Evolutionary conservation across 1,284 basidiomycete genomes (phyloP), one percentile per base, ranked within the genome.

Genomic region (Boletellus deceptivus): DNA sequence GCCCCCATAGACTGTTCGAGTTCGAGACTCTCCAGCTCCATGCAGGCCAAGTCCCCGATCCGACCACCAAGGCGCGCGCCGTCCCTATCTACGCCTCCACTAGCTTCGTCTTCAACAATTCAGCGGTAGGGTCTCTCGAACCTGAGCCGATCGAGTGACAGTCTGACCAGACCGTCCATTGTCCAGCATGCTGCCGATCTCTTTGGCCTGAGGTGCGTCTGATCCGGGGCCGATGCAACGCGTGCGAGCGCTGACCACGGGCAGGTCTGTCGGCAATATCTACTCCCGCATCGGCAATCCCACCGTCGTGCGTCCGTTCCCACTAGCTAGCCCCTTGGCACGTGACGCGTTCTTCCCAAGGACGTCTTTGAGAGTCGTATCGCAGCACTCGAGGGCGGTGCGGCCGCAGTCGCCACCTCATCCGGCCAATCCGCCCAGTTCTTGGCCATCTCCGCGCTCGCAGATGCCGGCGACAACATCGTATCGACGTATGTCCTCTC

Each of bases 301-400:
- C 9, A 94, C 92, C 5, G 82, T 87, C 48, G 86, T 86, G 64
- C 49, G 82, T 77, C 10, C 11, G 2, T 13, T 22, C 31, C 25
- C n/a, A 18, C 16, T 29, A n/a, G 1, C 46, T 18, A n/a, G 2
- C 44, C 10, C 3, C 43, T 35, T 27, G 22, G 6, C 13, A 14
- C 29, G 14, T 53, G 43, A 48, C 44, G 4, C 11, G 17, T 2
- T 31, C 29, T 29, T 29, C 10, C 27, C 27, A 27, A 86, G 82
- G 85, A 86, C 58, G 87, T 93, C 6, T 92, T 95, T 58, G 91
- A 95, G 70, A 82, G 88, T 61, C 82, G 92, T 20, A 84, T 94
- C 4, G 86, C 91, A 2, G 87, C 89, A 0, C 78, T 94, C 29
- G 91, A 94, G 65, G 89, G 89, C 13, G 92, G 92, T 24, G 77